Base-by-base conservation (phyloP, 176 grass and related monocot genomes). In the Oropetium thomaeum region DNA sequence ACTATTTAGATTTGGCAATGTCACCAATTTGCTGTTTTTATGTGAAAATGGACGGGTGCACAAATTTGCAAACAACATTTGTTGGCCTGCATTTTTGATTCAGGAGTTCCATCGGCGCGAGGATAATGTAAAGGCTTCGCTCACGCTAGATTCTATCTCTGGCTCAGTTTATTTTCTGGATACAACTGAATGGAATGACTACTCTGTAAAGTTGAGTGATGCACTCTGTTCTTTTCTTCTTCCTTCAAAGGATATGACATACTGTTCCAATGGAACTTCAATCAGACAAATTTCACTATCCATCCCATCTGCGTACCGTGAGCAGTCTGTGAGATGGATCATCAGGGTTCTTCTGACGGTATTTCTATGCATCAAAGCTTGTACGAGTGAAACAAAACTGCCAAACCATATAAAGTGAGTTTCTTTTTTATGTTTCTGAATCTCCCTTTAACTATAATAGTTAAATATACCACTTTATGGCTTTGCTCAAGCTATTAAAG, bases 281-380 rank as follows among this genome's bases (percentile, higher is more conserved):
- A 76, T 62, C 71, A 82, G 74, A 67, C 84, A 84, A 83, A 88
- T 81, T 87, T 84, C 83, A 38, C 42, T 83, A 59, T 83, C 88
- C 74, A 79, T 90, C 68, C 87, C 95, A 37, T 78, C 90, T 71
- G 95, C 86, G 37, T 98, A 94, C 80, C 89, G 91, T 84, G 95
- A 98, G 69, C 91, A 94, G 85, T 88, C 86, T 81, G 87, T 81
- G 42, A 89, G 95, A 68, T 98, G 95, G 91, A 83, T 94, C 34
- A 89, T 98, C 65, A 98, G 89, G 81, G 89, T 94, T 89, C 84
- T 98, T 80, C 66, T 84, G 42, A 98, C 89, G 41, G 89, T 90
- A 66, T 92, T 94, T 68, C 95, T 89, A n/a, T 98, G 91, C 78
- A 94, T 98, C 57, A 94, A 98, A 74, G 91, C 91, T 62, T 98